Conservation (phyloP, 495 filamentous ascomycete species). For the Daldinia caldariorum region DNA sequence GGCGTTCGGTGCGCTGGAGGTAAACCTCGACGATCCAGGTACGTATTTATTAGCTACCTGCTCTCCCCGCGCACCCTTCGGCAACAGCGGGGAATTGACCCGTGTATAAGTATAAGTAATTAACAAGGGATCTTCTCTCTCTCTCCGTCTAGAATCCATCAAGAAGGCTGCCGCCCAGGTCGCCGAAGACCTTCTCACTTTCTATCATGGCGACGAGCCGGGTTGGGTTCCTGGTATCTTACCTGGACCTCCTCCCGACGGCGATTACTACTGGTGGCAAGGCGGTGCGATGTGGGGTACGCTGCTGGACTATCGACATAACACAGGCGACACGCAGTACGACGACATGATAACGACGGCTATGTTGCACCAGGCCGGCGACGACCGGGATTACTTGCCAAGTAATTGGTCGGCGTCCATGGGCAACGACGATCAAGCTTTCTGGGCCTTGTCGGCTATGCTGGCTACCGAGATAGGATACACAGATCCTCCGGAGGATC, state of each 20-base stretch:
- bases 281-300: conserved; percentile 70
- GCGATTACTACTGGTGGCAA: conserved; percentile 80
- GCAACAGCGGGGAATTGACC: neutral
- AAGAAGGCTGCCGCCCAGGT: conserved; percentile 68
- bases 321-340: conserved; percentile 64
- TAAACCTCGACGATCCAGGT: conserved; percentile 53
- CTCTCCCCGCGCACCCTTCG: neutral
- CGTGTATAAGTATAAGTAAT: conserved; percentile 4
- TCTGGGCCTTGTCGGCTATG: conserved; percentile 77
- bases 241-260: conserved; percentile 54
- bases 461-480: conserved; percentile 75
- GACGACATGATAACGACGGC: conserved; percentile 62
- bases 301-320: conserved; percentile 69
- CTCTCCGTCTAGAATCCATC: conserved; percentile 61
- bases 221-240: conserved; percentile 69
- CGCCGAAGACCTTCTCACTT: conserved; percentile 71
- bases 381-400: conserved; percentile 64
- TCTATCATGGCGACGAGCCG: conserved; percentile 70
- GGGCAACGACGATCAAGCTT: conserved; percentile 81
- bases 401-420: conserved; percentile 64
- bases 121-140: conserved; percentile 15
- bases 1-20: conserved; percentile 45
- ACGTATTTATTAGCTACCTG: conserved; percentile 15
- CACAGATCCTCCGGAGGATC: conserved; percentile 60
- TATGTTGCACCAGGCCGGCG: conserved; percentile 64